phyloP scores from a whole-genome alignment of 2,329 filamentous ascomycete genomes.

The Penicillium sp. region DNA sequence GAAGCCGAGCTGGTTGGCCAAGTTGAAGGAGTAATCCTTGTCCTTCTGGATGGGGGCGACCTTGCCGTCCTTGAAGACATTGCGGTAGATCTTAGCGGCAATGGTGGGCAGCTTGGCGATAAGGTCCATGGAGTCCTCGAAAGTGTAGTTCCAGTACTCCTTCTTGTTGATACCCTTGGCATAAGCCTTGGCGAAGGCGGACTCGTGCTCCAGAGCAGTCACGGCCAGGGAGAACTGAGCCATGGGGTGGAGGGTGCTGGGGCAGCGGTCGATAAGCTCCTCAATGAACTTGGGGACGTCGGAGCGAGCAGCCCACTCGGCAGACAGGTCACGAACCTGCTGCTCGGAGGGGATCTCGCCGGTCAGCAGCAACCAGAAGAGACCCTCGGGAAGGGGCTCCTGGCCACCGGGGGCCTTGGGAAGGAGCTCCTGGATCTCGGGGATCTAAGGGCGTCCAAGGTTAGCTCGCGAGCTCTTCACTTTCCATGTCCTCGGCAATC shows the following conservation, averaged over 20 bases:
- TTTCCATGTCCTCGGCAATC: neutral
- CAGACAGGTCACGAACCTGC: slow-evolving; percentile 96
- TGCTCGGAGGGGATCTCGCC: slow-evolving; percentile 97
- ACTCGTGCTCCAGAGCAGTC: slow-evolving; percentile 97
- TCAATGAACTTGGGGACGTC: slow-evolving; percentile 97
- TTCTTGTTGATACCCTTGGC: slow-evolving; percentile 99
- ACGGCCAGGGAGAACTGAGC: slow-evolving; percentile 98
- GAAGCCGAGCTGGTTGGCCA: slow-evolving; percentile 98
- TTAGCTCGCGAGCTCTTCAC: slow-evolving; percentile 1
- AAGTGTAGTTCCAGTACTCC: slow-evolving; percentile 99
- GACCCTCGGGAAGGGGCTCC: slow-evolving; percentile 96
- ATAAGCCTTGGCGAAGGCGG: slow-evolving; percentile 96
- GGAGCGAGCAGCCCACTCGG: slow-evolving; percentile 97
- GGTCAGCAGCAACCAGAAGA: slow-evolving; percentile 99
- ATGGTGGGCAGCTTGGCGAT: slow-evolving; percentile 99
- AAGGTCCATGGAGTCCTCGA: slow-evolving; percentile 99
- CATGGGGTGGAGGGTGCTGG: slow-evolving; percentile 98
- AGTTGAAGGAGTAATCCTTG: slow-evolving; percentile 99
- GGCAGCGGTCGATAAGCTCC: slow-evolving; percentile 99
- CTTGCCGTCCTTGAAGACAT: slow-evolving; percentile 99
- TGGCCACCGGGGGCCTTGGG: slow-evolving; percentile 95
- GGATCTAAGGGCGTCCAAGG: slow-evolving; percentile 59
- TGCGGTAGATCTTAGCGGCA: slow-evolving; percentile 98
- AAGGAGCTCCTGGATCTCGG: slow-evolving; percentile 95
- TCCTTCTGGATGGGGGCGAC: slow-evolving; percentile 94